Evolutionary conservation across 352 stramenopile species (phyloP).

Genomic region (Phytophthora ramorum): DNA sequence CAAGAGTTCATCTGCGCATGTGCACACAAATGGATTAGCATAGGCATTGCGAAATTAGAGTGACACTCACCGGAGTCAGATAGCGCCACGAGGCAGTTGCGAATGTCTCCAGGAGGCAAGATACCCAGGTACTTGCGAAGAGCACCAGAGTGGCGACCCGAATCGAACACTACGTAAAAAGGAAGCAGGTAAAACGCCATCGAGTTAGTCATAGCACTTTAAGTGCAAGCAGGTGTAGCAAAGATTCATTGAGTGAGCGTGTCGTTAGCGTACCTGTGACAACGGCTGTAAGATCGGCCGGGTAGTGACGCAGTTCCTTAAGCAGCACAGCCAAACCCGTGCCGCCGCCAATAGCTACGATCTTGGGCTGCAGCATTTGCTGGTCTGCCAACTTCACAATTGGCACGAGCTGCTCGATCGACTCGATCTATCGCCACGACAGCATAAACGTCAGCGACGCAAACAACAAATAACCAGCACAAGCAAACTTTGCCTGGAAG

Average conservation of each 20-base stretch:
- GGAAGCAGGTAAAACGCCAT: not conserved
- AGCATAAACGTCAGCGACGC: not conserved
- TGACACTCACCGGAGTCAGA: constrained; percentile 72
- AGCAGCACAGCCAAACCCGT: constrained; percentile 85
- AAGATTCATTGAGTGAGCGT: not conserved
- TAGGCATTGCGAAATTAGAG: not conserved
- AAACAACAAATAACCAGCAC: not conserved
- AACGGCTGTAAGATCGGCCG: constrained; percentile 85
- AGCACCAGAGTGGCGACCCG: constrained; percentile 78
- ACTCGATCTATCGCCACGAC: constrained; percentile 58
- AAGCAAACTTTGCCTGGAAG: constrained; percentile 57
- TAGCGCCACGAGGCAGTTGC: constrained; percentile 86
- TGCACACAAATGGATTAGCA: constrained; percentile 4
- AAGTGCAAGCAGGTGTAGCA: not conserved
- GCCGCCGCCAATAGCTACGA: constrained; percentile 82
- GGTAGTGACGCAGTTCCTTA: constrained; percentile 86
- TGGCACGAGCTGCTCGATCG: constrained; percentile 76
- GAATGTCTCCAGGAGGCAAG: constrained; percentile 83
- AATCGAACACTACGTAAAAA: constrained; percentile 78
- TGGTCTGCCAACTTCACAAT: constrained; percentile 83
- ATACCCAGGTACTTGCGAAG: constrained; percentile 88
- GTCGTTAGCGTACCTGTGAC: constrained; percentile 59
- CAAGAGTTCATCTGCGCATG: constrained; percentile 76
- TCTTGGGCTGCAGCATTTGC: constrained; percentile 83
- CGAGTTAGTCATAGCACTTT: not conserved